Base-by-base conservation (phyloP, 306 rosid genomes). In the Pterocarpus macrocarpus region DNA sequence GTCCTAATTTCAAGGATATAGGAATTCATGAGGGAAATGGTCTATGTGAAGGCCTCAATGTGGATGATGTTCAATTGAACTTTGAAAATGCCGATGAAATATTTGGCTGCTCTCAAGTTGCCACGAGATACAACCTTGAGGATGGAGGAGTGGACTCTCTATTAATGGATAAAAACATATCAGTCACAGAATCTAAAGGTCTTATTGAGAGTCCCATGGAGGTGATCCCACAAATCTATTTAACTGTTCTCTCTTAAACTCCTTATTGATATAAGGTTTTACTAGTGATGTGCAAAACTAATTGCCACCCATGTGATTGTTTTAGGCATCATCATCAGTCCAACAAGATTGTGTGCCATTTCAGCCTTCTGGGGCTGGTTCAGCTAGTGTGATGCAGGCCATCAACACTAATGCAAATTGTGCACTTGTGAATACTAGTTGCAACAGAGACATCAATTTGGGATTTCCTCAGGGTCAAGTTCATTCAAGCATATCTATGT, bases 381-480 rank as follows among this genome's bases (percentile, higher is more conserved):
- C 96, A 66, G 55, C 81, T 66, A 81, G 81, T 69, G 55, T 68
- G 83, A 81, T 88, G 76, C 94, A 77, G 76, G 76, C 73, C 8
- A 73, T 87, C 76, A 87, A 77, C 68, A 86, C 65, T 57, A 75
- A 75, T 77, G 69, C 90, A 73, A 90, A 77, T 71, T 85, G 89
- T 83, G 52, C 85, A 35, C 87, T 89, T 39, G 55, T 86, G 92
- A 83, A 87, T 78, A 82, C 86, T 53, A 79, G 49, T 64, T 78
- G 85, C 86, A 82, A 67, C 58, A 66, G 87, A 53, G 88, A 79
- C 88, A 82, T 89, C 80, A 88, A 82, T 69, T 49, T 95, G 65
- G 95, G 92, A 78, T 90, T 89, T 87, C 90, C 94, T 64, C 62
- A 85, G 22, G 87, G 79, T 33, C 97, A 89, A 86, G 87, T 86